Base-by-base conservation (phyloP, 495 filamentous ascomycete species). In the Hyphodiscus hymeniophilus region DNA sequence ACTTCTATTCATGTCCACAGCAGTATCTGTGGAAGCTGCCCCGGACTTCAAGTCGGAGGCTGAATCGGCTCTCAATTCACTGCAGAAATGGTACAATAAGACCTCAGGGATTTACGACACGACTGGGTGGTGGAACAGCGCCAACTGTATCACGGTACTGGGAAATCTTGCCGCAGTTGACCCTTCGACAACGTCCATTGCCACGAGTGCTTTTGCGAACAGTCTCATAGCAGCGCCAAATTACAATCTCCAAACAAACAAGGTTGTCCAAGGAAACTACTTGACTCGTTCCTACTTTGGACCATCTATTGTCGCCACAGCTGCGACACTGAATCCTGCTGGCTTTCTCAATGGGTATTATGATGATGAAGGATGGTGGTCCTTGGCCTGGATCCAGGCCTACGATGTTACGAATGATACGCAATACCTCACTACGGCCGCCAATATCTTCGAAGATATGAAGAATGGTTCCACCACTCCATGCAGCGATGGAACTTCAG, bases 331-430 rank as follows among this genome's bases (percentile, higher is more conserved):
- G 21, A 55, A 53, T 35, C 48, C 52, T 1, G 50, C 52, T n/a
- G 67, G 69, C 31, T 81, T 79, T 54, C 60, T 84, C 28, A 82
- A 84, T 54, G 68, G 76, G 15, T 82, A 70, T 52, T 85, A 84
- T 55, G 83, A 85, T 48, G 82, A 87, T 56, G 80, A 85, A 55
- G 79, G 72, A 13, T 87, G 82, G 82, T 87, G 82, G 82, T 81
- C 77, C 18, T 66, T 85, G 18, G 82, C 72, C 30, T 73, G 80
- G 70, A 76, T 85, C 56, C 72, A 75, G 43, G 72, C 75, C 31
- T 81, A 81, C 64, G 82, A 87, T 57, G 58, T 79, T 16, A 79
- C 81, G 1, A 63, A 66, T 11, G 65, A 80, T 7, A 51, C 60
- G 17, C 56, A 63, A 8, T 84, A 80, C 50, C 72, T 85, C 32